phyloP scores from a whole-genome alignment of 2,329 filamentous ascomycete species.

The Aspergillus luchuensis region DNA sequence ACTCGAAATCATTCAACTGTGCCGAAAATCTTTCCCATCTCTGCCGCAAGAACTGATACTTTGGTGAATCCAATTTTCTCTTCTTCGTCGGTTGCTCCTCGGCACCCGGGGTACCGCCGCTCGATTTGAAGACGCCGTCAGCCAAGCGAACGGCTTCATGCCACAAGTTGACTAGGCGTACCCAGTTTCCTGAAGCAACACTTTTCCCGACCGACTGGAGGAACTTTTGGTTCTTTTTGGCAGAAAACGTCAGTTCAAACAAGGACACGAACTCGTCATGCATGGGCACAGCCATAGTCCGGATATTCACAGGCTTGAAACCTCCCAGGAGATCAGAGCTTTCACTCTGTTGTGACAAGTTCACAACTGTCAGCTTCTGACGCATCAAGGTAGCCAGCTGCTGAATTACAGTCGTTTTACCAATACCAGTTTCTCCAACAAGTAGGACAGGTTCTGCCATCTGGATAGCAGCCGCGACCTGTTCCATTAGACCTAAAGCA shows the following conservation, averaged over 20 bases:
- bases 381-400: constrained; percentile 83
- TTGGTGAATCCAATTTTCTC: constrained; percentile 60
- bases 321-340: constrained; percentile 93
- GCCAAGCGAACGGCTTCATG: constrained; percentile 88
- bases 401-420: constrained; percentile 95
- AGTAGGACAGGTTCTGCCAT: constrained; percentile 87
- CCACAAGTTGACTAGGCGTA: constrained; percentile 82
- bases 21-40: constrained; percentile 80
- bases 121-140: constrained; percentile 61
- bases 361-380: constrained; percentile 87
- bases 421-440: constrained; percentile 98
- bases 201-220: constrained; percentile 77
- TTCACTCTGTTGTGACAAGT: constrained; percentile 96
- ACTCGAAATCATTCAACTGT: constrained; percentile 75
- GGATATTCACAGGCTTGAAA: constrained; percentile 92
- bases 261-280: constrained; percentile 93
- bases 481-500: constrained; percentile 81
- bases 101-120: constrained; percentile 51
- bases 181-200: constrained; percentile 82
- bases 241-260: constrained; percentile 83
- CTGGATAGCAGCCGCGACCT: constrained; percentile 79
- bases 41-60: constrained; percentile 58
- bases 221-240: constrained; percentile 84
- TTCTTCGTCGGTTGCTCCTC: constrained; percentile 72
- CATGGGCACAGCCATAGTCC: constrained; percentile 82